Evolutionary conservation across 768 basidiomycete species (phyloP).

Genomic region (Leccinum broughii): DNA sequence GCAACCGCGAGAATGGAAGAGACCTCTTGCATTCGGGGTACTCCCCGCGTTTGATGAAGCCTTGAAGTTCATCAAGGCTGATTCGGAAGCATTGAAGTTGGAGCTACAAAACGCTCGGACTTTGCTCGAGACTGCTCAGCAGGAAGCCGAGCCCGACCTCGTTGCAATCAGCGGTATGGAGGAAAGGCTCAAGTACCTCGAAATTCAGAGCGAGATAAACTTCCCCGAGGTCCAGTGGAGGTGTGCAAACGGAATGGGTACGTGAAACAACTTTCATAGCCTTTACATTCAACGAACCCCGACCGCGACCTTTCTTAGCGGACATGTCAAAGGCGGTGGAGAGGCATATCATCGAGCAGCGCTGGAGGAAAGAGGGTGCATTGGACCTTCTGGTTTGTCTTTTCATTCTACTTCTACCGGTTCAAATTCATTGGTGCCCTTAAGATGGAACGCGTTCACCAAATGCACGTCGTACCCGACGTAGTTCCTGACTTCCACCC

Average conservation of each 20-base stretch:
- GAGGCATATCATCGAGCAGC: constrained; percentile 78
- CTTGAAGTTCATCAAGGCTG: constrained; percentile 62
- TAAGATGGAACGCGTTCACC: constrained; percentile 91
- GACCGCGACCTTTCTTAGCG: constrained; percentile 37
- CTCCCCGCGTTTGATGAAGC: constrained; percentile 87
- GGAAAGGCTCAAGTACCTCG: constrained; percentile 57
- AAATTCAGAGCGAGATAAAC: constrained; percentile 81
- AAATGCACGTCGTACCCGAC: constrained; percentile 92
- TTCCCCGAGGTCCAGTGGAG: constrained; percentile 81
- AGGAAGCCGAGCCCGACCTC: constrained; percentile 33
- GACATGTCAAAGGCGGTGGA: constrained; percentile 70
- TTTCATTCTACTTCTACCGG: neutral
- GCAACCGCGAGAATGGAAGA: constrained; percentile 61
- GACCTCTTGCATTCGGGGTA: constrained; percentile 59
- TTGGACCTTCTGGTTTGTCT: constrained; percentile 73
- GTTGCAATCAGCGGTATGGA: constrained; percentile 44
- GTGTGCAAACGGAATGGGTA: constrained; percentile 77
- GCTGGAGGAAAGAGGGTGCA: constrained; percentile 82
- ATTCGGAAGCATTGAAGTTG: constrained; percentile 51
- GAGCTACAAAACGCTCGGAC: constrained; percentile 25
- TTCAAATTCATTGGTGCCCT: neutral
- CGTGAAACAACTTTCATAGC: constrained; percentile 28
- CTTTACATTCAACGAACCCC: neutral
- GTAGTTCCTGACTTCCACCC: constrained; percentile 72
- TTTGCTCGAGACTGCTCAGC: constrained; percentile 18